Conservation (phyloP, 1,284 basidiomycete species). For the Mycena citricolor region DNA sequence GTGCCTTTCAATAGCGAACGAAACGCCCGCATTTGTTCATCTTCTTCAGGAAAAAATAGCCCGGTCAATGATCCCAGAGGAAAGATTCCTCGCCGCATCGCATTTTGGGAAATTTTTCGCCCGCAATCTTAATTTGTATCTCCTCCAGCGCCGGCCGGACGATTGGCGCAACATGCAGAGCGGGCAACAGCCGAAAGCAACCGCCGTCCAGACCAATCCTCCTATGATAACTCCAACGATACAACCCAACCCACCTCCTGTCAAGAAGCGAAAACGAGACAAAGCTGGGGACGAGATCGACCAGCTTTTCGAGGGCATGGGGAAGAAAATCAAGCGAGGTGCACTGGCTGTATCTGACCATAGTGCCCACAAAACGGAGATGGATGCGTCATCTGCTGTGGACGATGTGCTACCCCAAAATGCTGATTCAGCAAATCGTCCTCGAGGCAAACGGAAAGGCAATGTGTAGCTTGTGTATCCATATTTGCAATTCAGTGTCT, state of each 20-base stretch:
- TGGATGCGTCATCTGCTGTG: no score
- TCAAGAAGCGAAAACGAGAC: slow-evolving; percentile 29
- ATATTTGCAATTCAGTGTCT: no score
- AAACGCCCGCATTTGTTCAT: slow-evolving; percentile 7
- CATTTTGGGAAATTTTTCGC: slow-evolving; percentile 87
- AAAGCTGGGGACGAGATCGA: slow-evolving; percentile 66
- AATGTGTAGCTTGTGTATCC: no score
- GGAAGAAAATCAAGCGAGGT: slow-evolving; percentile 57
- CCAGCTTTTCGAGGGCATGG: slow-evolving; percentile 60
- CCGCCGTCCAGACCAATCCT: slow-evolving; percentile 4
- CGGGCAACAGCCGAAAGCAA: slow-evolving; percentile 29
- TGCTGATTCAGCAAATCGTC: no score
- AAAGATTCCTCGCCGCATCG: slow-evolving; percentile 69
- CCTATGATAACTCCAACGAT: not conserved
- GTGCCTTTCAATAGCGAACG: slow-evolving; percentile 39
- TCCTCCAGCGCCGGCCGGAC: slow-evolving; percentile 76
- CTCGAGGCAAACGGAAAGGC: no score
- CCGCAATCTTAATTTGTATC: slow-evolving; percentile 73
- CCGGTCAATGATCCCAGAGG: slow-evolving; percentile 69
- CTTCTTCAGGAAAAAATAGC: slow-evolving; percentile 86
- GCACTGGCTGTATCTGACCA: slow-evolving; percentile 38
- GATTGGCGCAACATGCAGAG: slow-evolving; percentile 74
- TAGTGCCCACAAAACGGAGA: no score
- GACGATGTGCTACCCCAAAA: no score
- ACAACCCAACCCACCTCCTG: slow-evolving; percentile 9